Conservation (phyloP, 352 stramenopile genomes). For the Globisporangium recalcitrans region DNA sequence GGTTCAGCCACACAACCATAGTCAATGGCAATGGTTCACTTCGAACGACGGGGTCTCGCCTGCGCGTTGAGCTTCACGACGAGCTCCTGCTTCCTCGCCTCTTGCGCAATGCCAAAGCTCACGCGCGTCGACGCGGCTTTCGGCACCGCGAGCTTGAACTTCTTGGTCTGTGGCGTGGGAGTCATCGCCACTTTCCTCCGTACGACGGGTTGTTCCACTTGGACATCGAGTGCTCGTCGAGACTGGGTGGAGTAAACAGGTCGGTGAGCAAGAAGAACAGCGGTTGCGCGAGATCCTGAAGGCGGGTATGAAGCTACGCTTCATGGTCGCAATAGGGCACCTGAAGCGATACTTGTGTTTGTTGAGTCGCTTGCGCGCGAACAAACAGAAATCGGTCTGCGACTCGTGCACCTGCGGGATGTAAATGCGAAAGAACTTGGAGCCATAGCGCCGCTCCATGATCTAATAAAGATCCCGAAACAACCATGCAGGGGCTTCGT, state of each 20-base stretch:
- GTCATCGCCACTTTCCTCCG: slow-evolving; percentile 59
- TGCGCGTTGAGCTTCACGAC: slow-evolving; percentile 52
- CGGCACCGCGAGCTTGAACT: slow-evolving; percentile 45
- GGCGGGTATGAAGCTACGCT: not conserved
- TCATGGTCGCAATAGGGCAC: slow-evolving; percentile 12
- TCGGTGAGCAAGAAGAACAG: not conserved
- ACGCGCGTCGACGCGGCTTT: slow-evolving; percentile 36
- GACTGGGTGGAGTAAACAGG: not conserved
- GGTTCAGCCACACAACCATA: not conserved
- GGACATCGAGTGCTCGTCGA: slow-evolving; percentile 40
- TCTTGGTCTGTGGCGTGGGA: slow-evolving; percentile 32
- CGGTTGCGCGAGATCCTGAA: not conserved
- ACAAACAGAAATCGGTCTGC: slow-evolving; percentile 77
- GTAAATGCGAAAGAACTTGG: slow-evolving; percentile 73
- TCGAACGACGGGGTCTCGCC: slow-evolving; percentile 13
- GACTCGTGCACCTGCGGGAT: slow-evolving; percentile 62
- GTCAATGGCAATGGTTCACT: not conserved
- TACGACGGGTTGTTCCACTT: slow-evolving; percentile 65
- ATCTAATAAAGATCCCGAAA: slow-evolving; percentile 7
- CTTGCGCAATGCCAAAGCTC: slow-evolving; percentile 68
- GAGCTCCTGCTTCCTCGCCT: slow-evolving; percentile 68
- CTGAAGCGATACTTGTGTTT: slow-evolving; percentile 83
- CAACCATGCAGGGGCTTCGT: no score
- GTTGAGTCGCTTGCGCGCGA: slow-evolving; percentile 57
- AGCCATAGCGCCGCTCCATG: slow-evolving; percentile 51